phyloP scores from a whole-genome alignment of 306 rosid genomes.

The Cyclanthera cordifolia region DNA sequence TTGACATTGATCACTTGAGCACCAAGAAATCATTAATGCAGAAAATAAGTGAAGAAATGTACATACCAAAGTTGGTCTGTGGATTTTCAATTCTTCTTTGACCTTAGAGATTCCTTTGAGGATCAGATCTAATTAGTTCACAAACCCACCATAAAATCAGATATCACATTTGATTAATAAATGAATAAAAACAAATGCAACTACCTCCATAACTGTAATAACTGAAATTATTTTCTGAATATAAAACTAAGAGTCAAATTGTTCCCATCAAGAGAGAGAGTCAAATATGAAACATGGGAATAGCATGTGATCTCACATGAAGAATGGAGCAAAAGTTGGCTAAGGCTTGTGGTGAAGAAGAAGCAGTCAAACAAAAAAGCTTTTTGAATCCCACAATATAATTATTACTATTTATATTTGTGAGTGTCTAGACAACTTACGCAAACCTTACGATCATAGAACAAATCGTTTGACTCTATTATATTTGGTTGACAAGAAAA shows the following conservation, averaged over 20 bases:
- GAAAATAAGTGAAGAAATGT: not conserved
- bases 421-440: no score
- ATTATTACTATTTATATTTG: no score
- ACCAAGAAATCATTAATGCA: conserved; percentile 1
- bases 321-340: conserved; percentile 15
- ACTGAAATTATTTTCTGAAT: not conserved
- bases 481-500: no score
- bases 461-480: no score
- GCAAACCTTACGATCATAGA: no score
- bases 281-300: conserved; percentile 11
- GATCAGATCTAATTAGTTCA: conserved; percentile 3
- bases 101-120: conserved; percentile 14
- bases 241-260: not conserved
- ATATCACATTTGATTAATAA: not conserved
- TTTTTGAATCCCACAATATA: not conserved
- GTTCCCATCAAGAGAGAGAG: conserved; percentile 9
- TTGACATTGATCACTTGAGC: not conserved
- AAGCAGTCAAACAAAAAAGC: conserved; percentile 7
- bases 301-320: conserved; percentile 14
- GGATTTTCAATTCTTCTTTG: conserved; percentile 6
- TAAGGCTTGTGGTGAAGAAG: conserved; percentile 8
- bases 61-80: conserved; percentile 3
- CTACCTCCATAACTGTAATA: conserved; percentile 17
- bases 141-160: conserved; percentile 1
- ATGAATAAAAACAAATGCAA: conserved; percentile 12